Base-by-base conservation (phyloP, 1,139 yeast genomes). In the Eremothecium cymbalariae region DNA sequence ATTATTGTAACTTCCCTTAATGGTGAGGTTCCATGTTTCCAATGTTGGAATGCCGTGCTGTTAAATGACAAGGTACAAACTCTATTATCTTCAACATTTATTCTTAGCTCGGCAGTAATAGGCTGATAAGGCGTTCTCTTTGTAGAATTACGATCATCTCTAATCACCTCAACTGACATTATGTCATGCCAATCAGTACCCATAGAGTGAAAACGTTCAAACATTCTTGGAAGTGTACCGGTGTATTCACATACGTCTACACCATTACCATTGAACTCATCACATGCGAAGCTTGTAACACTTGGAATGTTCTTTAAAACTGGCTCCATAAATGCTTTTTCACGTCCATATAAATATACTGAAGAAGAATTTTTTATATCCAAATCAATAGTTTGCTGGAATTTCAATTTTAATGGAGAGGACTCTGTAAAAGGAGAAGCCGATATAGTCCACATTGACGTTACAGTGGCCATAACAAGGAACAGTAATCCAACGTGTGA, bases 391-490 rank as follows among this genome's bases (percentile, higher is more conserved):
- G 63, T 57, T 54, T 85, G 86, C 21, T 74, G 57, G 48, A 80
- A 79, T 44, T 88, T 65, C 36, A 82, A 63, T 51, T 83, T 84
- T 55, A 83, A 59, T 7, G 94, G 94, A 25, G 73, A 67, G 2
- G 58, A 54, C 25, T 65, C 62, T 20, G 74, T 70, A 51, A 78
- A 81, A 8, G 94, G 79, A 8, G 62, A 57, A 16, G 62, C 53
- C 11, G 60, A 44, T 8, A 66, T 46, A 2, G 74, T 57, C 4
- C 57, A 43, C 2, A 65, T 43, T 1, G 68, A 57, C 1, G 74
- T 68, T 20, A 58, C 41, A 18, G 64, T 34, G 6, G 67, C 51
- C 4, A 64, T 39, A 2, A 60, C 40, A 1, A 68, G 36, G 15
- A 74, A 49, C 0, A 64, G 48, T 6, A 70, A 46, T 4, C 74